Conservation (phyloP, 495 filamentous ascomycete genomes). For the Xylaria sp. region DNA sequence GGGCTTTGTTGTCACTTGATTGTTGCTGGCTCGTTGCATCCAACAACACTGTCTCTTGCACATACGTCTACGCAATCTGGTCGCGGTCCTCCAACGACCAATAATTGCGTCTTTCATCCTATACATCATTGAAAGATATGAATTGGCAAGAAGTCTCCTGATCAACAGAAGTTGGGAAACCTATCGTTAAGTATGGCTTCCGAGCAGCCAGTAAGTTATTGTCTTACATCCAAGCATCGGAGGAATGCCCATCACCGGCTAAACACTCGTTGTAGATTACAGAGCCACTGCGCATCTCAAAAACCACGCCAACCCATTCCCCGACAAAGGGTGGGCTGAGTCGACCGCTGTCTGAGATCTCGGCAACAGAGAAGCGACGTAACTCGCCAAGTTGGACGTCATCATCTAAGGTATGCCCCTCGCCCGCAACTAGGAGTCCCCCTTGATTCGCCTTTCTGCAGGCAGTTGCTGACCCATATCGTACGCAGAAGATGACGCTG, state of each 20-base stretch:
- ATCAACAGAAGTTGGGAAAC: slow-evolving; percentile 18
- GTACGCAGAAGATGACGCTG: slow-evolving; percentile 56
- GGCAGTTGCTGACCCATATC: slow-evolving; percentile 33
- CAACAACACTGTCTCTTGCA: neutral
- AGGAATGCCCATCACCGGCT: slow-evolving; percentile 24
- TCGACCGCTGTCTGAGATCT: slow-evolving; percentile 64
- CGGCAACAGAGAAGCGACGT: slow-evolving; percentile 61
- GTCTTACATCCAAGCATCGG: slow-evolving; percentile 10
- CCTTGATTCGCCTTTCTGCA: slow-evolving; percentile 27
- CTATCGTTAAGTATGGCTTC: slow-evolving; percentile 30
- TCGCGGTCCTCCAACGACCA: neutral
- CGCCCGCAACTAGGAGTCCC: neutral
- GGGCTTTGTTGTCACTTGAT: slow-evolving; percentile 13
- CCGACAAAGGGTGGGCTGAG: slow-evolving; percentile 56
- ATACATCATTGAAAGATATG: slow-evolving; percentile 26
- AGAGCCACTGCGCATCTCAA: slow-evolving; percentile 66
- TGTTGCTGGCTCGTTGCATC: neutral
- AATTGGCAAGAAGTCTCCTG: slow-evolving; percentile 13
- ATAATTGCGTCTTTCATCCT: slow-evolving; percentile 22
- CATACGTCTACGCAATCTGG: neutral
- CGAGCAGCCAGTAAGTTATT: slow-evolving; percentile 48
- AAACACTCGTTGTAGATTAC: slow-evolving; percentile 34
- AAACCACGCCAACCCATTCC: slow-evolving; percentile 53
- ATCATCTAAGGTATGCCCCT: slow-evolving; percentile 63
- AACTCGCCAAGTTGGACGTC: slow-evolving; percentile 85